Evolutionary conservation across 192 early-diverging fungal species (phyloP), one percentile per base, ranked within the genome.

Genomic region (Allomyces macrogynus): DNA sequence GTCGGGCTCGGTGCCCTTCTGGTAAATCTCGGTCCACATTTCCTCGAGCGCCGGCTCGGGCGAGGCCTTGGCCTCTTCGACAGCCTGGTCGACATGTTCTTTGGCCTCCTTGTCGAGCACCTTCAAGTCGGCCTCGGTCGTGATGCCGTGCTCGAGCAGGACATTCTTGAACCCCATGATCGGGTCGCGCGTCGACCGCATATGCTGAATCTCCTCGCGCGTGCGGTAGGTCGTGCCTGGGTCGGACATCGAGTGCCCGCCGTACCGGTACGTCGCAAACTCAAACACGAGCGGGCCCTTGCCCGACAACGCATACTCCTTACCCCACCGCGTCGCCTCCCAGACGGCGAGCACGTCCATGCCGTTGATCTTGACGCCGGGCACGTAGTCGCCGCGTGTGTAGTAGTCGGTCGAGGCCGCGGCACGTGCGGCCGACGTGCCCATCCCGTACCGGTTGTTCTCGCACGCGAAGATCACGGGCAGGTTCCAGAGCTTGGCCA

Each of bases 221-320:
- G 92, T 93, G 69, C 95, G 87, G 88, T 98, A 98, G 49, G 91
- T 96, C 75, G 93, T 98, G 69, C 95, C 95, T 24, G 93, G 95
- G 77, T 98, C 93, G 66, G 93, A 98, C 95, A 98, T 98, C 69
- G 95, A 98, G 90, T 98, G 95, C 64, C 95, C 95, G 76, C 93
- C 95, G 78, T 98, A 98, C 64, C 93, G 91, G 80, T 98, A 98
- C 24, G 95, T 98, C 69, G 87, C 86, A 82, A 95, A 83, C 81
- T 98, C 93, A 74, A 95, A 80, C 27, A 98, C 82, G 64, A 96
- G 72, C 49, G 95, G 93, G 12, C 95, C 95, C 67, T 93, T 87
- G 69, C n/a, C n/a, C n/a, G 73, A 69, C 57, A 81, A 65, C 5
- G 85, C 83, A 84, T 87, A 93, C 71, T 95, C 81, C 69, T 91